These are phyloP conservation scores for Yamadazyma taylorii DNA, from an alignment of 1,139 yeast genomes.

Conservation along the genomic window DNA sequence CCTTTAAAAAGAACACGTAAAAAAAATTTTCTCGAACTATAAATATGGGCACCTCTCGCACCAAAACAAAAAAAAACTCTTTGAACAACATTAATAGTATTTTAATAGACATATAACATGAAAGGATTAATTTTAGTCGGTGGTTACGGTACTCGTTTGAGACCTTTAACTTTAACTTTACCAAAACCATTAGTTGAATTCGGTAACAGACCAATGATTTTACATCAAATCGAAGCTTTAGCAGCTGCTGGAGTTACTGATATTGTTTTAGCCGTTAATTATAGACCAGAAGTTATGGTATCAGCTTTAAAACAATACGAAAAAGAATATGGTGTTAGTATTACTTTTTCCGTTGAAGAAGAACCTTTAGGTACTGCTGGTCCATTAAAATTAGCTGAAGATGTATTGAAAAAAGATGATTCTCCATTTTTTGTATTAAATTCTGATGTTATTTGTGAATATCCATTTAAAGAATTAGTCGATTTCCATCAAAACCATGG, in stretches of 20 bases:
- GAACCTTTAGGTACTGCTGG: conserved; percentile 99
- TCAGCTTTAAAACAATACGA: conserved; percentile 92
- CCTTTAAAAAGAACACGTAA: too few species aligned
- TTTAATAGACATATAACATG: conserved; percentile 43
- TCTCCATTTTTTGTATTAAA: conserved; percentile 96
- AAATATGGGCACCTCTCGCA: too few species aligned
- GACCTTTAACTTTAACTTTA: conserved; percentile 94
- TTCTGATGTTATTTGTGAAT: conserved; percentile 98
- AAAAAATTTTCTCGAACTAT: too few species aligned
- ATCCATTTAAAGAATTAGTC: conserved; percentile 92
- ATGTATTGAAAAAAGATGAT: conserved; percentile 88
- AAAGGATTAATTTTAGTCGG: conserved; percentile 98
- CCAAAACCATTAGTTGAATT: conserved; percentile 99
- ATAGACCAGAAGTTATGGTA: conserved; percentile 99
- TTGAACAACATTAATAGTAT: not conserved
- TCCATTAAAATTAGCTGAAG: conserved; percentile 96
- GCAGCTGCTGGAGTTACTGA: conserved; percentile 99
- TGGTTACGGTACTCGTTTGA: conserved; percentile 99
- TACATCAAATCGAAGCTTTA: conserved; percentile 97
- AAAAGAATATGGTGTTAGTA: conserved; percentile 87
- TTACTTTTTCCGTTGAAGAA: conserved; percentile 97
- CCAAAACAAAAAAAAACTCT: too few species aligned
- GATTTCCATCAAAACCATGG: conserved; percentile 94
- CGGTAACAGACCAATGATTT: conserved; percentile 96
- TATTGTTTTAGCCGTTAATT: conserved; percentile 97